These are phyloP conservation scores for Fremontodendron californicum DNA, from an alignment of 345 rosid genomes.

Conservation along the genomic window DNA sequence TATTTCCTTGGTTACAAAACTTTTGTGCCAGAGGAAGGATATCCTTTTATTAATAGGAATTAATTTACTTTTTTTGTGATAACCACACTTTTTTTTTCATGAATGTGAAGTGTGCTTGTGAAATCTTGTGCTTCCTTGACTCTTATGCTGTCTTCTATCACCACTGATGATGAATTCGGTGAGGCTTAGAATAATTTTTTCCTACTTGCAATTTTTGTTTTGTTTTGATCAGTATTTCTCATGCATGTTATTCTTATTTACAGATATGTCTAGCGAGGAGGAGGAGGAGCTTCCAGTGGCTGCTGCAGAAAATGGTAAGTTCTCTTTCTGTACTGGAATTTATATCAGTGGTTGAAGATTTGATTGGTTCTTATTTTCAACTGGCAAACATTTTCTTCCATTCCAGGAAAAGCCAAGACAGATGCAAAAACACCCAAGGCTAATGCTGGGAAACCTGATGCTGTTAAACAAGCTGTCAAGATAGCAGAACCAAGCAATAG, in stretches of 20 bases:
- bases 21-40: constrained; percentile 28
- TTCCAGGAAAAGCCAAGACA: constrained; percentile 17
- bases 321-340: background rate
- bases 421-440: constrained; percentile 26
- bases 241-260: background rate
- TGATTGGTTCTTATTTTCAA: background rate
- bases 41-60: constrained; percentile 15
- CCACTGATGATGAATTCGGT: constrained; percentile 37
- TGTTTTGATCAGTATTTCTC: background rate
- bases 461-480: constrained; percentile 10
- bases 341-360: background rate
- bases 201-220: background rate
- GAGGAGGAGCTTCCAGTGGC: constrained; percentile 31
- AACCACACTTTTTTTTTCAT: background rate
- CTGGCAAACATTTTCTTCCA: background rate
- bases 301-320: constrained; percentile 39
- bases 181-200: constrained; percentile 11
- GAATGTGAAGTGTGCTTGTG: background rate
- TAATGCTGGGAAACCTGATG: constrained; percentile 24
- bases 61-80: background rate
- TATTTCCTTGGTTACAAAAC: constrained; percentile 55
- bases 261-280: constrained; percentile 36
- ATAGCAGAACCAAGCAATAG: constrained; percentile 30
- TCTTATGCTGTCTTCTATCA: background rate
- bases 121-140: constrained; percentile 30